Base-by-base conservation (phyloP, 176 grass and related monocot genomes). In the Carex parvula region DNA sequence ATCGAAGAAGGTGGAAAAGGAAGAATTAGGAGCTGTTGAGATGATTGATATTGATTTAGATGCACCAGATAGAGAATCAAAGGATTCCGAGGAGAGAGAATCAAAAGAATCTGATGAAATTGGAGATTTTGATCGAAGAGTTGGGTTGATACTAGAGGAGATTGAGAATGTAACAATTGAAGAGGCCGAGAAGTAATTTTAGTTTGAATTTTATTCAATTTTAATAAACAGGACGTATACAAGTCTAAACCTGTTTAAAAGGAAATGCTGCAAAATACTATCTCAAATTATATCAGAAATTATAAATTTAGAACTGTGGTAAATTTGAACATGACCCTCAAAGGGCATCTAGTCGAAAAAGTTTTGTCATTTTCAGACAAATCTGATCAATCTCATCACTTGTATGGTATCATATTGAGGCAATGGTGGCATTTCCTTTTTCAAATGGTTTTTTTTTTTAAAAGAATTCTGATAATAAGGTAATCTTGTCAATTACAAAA, bases 101-200 rank as follows among this genome's bases (percentile, higher is more conserved):
- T 84, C 29, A 7, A 77, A 17, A 1, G 91, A 85, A 9, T 54
- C 30, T 8, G 92, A 90, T 71, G 91, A 88, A 30, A 88, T 89
- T 52, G 81, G 85, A 29, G 91, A 99, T 79, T 95, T 92, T 65
- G 96, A 99, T 44, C 89, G 84, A 78, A 87, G 88, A 2, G 90
- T 95, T 53, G 89, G 89, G 32, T 89, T 84, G 60, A 99, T 99
- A 81, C 87, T 99, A 5, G 96, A 95, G 87, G 96, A 94, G 62
- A 89, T 99, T n/a, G 93, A 99, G 85, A 88, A 85, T 81, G 79
- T 99, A 67, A 94, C 96, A n/a, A 91, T 84, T 15, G 93, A 99
- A 50, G 93, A 95, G 85, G 93, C 93, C 63, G 93, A 90, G 91
- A 89, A 91, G 96, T 99, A 99, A 90, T 85, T 60, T 42, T 1